Conservation (phyloP, 176 grass and related monocot species). For the Triticum aestivum region IWGSC_CS_RefSeq_v2.1 NC_057813.1:175752225-175752724, state of each 20-base stretch:
- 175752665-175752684: conserved; percentile 85
- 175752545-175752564: conserved; percentile 5
- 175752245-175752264: conserved; percentile 3
- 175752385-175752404: background rate
- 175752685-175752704: conserved; percentile 99
- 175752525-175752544: conserved; percentile 8
- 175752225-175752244: background rate
- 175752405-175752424: conserved; percentile 88
- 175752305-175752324: conserved; percentile 8
- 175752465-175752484: conserved; percentile 66
- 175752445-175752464: conserved; percentile 69
- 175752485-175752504: conserved; percentile 82
- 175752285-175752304: background rate
- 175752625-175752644: conserved; percentile 98
- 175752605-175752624: conserved; percentile 96
- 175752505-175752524: conserved; percentile 71
- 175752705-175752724: conserved; percentile 87
- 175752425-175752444: conserved; percentile 70
- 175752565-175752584: conserved; percentile 10
- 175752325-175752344: conserved; percentile 21
- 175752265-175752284: background rate
- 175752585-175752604: conserved; percentile 64
- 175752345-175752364: background rate
- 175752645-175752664: conserved; percentile 98
- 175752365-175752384: conserved; percentile 17